These are phyloP conservation scores for Vaccinium vitisidaea DNA, from an alignment of 148 eudicot species.

Conservation along the genomic window DNA sequence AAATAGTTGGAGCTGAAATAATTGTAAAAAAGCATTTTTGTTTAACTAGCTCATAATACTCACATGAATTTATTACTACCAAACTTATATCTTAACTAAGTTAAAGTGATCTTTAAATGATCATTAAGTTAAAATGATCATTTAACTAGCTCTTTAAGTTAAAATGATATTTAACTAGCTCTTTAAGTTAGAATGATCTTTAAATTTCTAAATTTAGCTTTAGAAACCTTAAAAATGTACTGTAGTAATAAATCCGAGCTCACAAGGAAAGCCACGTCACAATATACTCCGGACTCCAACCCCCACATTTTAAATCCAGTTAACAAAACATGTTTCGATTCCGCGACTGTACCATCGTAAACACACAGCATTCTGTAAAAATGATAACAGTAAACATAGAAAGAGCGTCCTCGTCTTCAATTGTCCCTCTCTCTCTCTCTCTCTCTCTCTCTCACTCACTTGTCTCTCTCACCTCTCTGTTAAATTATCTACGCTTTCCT, in stretches of 20 bases:
- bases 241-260: not conserved
- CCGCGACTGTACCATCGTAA: constrained; percentile 1
- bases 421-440: not conserved
- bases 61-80: too few relatives aligned
- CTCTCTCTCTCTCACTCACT: not conserved
- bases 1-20: too few relatives aligned
- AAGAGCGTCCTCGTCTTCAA: not conserved
- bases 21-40: too few relatives aligned
- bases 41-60: too few relatives aligned
- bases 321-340: not conserved
- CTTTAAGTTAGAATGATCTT: too few relatives aligned
- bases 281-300: not conserved
- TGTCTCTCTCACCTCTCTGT: not conserved
- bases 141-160: too few relatives aligned
- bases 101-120: too few relatives aligned
- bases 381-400: not conserved
- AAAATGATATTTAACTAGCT: too few relatives aligned
- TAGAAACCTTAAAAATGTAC: too few relatives aligned
- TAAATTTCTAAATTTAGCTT: too few relatives aligned
- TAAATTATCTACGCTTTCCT: not conserved
- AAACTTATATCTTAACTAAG: too few relatives aligned
- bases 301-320: not conserved
- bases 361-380: not conserved
- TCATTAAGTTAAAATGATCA: too few relatives aligned
- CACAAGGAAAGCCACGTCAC: not conserved